Evolutionary conservation across 2,329 filamentous ascomycete genomes (phyloP).

Genomic region (Aspergillus pseudotamarii): DNA sequence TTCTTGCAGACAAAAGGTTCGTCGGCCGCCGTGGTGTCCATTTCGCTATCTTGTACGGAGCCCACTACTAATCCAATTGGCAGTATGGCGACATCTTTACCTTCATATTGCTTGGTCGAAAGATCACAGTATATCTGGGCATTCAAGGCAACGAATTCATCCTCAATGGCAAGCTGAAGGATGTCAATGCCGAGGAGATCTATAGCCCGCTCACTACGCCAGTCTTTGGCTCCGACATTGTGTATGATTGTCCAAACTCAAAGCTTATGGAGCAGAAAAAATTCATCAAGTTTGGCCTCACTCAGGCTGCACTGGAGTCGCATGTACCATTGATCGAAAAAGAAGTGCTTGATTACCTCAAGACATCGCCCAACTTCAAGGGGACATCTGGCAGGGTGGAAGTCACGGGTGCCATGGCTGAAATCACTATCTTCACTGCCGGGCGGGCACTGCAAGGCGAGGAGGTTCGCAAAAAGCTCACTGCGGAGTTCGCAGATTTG

Average conservation of each 20-base stretch:
- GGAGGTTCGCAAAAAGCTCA: conserved; percentile 72
- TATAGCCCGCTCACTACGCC: conserved; percentile 74
- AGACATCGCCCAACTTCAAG: conserved; percentile 59
- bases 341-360: conserved; percentile 56
- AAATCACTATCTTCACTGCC: conserved; percentile 82
- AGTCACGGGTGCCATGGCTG: conserved; percentile 68
- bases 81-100: conserved; percentile 90
- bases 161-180: conserved; percentile 86
- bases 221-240: conserved; percentile 80
- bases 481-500: conserved; percentile 70
- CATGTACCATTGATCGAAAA: conserved; percentile 86
- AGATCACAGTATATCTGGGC: conserved; percentile 83
- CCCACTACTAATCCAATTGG: conserved; percentile 28
- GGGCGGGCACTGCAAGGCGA: conserved; percentile 74
- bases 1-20: conserved; percentile 70
- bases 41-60: background rate
- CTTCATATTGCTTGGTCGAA: conserved; percentile 83
- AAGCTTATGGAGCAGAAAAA: conserved; percentile 98
- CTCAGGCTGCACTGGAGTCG: conserved; percentile 60
- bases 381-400: conserved; percentile 64
- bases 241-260: conserved; percentile 87
- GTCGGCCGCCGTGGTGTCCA: background rate
- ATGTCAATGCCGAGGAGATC: conserved; percentile 88
- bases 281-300: conserved; percentile 68
- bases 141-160: conserved; percentile 88